Base-by-base conservation (phyloP, 2,329 filamentous ascomycete genomes). In the Fusarium veterinarium region DNA sequence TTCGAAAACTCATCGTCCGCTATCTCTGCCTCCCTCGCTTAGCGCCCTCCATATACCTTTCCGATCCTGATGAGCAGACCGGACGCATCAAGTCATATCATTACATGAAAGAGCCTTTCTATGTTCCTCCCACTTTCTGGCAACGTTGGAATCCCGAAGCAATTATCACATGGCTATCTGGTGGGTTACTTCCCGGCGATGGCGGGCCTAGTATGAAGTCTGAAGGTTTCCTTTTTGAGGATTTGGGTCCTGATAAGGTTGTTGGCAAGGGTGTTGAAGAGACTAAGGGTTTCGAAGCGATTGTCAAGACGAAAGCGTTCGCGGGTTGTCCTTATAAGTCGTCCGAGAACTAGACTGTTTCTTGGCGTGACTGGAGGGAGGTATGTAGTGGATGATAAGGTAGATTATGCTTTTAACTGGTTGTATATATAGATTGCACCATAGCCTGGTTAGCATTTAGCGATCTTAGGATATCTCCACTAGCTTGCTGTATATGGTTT, bases 31-130 rank as follows among this genome's bases (percentile, higher is more conserved):
- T 90, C 9, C 93, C 93, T 6, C 88, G 92, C 75, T 57, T 85
- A 77, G 62, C 80, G 76, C 74, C 78, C 78, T 66, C 84, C 72
- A 72, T 80, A 61, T 78, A 79, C 62, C 57, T 89, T 45, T 81
- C 82, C 4, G 82, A 87, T 1, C 83, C 87, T 1, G 87, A 92
- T 69, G 81, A 84, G 14, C 80, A 85, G 35, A 86, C 88, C 1
- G 87, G 88, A 1, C 86, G 87, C 6, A 85, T 90, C 69, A 84
- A 86, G 59, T 79, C 75, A 79, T 74, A 82, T 1, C 73, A 83
- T 41, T 93, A 90, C 80, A 85, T 91, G 31, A 87, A 89, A 16
- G 87, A 90, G 51, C 92, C 92, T 5, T 93, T 88, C 81, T 93
- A 93, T 79, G 84, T 88, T 30, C 85, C 87, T 67, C 85, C 85